These are phyloP conservation scores for Polyporus arcularius DNA, from an alignment of 768 basidiomycete genomes.

Conservation along the genomic window DNA sequence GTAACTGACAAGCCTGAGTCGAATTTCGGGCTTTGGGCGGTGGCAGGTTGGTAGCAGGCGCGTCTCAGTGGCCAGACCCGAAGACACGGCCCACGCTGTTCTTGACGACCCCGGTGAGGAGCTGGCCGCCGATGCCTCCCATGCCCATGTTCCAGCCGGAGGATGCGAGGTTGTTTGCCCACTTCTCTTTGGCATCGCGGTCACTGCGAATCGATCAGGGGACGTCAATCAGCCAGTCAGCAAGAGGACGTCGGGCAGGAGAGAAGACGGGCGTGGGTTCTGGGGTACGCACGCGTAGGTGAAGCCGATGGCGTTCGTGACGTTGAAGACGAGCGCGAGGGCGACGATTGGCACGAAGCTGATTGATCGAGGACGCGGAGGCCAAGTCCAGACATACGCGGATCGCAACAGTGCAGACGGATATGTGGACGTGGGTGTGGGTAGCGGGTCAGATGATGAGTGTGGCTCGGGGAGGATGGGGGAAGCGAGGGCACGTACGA, in stretches of 20 bases:
- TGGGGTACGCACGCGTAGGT: slow-evolving; percentile 77
- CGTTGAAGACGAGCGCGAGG: slow-evolving; percentile 93
- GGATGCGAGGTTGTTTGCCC: slow-evolving; percentile 78
- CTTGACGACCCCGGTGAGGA: slow-evolving; percentile 81
- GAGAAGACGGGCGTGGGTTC: neutral
- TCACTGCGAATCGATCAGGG: slow-evolving; percentile 49
- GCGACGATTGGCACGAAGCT: slow-evolving; percentile 95
- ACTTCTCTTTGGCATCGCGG: slow-evolving; percentile 89
- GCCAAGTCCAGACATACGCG: neutral
- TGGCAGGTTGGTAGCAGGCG: too few relatives aligned
- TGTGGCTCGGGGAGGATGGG: slow-evolving; percentile 2
- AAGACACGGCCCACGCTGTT: slow-evolving; percentile 81
- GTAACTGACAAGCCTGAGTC: too few relatives aligned
- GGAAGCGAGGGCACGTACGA: slow-evolving; percentile 54
- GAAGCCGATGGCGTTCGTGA: slow-evolving; percentile 95
- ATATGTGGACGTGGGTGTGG: neutral
- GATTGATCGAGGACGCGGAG: slow-evolving; percentile 6
- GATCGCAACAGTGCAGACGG: neutral
- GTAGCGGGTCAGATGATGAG: slow-evolving; percentile 8
- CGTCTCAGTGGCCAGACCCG: slow-evolving; percentile 34
- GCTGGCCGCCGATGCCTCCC: slow-evolving; percentile 82
- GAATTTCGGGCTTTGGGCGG: too few relatives aligned
- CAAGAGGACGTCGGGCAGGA: neutral
- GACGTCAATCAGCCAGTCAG: slow-evolving; percentile 2
- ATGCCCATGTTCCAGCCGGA: slow-evolving; percentile 72